phyloP scores from a whole-genome alignment of 2,329 filamentous ascomycete species.

The Fonsecaea erecta region DNA sequence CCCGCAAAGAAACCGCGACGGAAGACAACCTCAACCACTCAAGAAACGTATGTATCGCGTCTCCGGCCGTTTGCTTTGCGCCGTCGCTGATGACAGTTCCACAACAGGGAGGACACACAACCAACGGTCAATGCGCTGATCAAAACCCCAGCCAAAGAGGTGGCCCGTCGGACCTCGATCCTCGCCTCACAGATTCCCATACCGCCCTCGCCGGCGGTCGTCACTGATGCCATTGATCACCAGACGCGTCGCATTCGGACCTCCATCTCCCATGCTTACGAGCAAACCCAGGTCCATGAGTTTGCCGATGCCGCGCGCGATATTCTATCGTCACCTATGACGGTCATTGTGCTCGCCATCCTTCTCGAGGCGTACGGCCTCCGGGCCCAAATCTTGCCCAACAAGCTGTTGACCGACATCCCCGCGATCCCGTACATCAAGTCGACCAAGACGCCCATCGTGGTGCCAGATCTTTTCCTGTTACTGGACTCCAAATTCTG shows the following conservation, averaged over 20 bases:
- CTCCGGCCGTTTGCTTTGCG: conserved; percentile 33
- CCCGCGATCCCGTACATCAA: conserved; percentile 64
- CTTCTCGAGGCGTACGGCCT: conserved; percentile 73
- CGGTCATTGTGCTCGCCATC: conserved; percentile 71
- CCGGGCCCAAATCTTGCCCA: conserved; percentile 70
- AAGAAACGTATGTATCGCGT: conserved; percentile 40
- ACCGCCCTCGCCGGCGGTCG: conserved; percentile 77
- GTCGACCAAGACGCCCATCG: conserved; percentile 64
- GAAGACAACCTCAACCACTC: conserved; percentile 40
- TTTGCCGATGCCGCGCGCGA: conserved; percentile 69
- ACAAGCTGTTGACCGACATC: conserved; percentile 71
- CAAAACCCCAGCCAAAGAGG: conserved; percentile 46
- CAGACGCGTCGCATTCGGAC: conserved; percentile 59
- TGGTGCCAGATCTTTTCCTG: conserved; percentile 81
- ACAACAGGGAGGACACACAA: conserved; percentile 32
- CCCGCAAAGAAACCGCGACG: conserved; percentile 40
- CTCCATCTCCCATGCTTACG: conserved; percentile 68
- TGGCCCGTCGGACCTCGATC: conserved; percentile 45
- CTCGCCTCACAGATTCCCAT: conserved; percentile 67
- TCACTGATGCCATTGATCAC: conserved; percentile 76
- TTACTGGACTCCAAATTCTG: conserved; percentile 75
- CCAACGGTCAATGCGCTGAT: conserved; percentile 27
- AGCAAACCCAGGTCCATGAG: conserved; percentile 66
- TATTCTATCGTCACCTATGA: conserved; percentile 70
- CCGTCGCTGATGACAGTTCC: conserved; percentile 22